A percentile compares a stretch with the other conserved stretches of the same genome.
These are phyloP conservation scores for Penicillium palitans DNA, from an alignment of 2,329 filamentous ascomycete species.

Conservation along the genomic window DNA sequence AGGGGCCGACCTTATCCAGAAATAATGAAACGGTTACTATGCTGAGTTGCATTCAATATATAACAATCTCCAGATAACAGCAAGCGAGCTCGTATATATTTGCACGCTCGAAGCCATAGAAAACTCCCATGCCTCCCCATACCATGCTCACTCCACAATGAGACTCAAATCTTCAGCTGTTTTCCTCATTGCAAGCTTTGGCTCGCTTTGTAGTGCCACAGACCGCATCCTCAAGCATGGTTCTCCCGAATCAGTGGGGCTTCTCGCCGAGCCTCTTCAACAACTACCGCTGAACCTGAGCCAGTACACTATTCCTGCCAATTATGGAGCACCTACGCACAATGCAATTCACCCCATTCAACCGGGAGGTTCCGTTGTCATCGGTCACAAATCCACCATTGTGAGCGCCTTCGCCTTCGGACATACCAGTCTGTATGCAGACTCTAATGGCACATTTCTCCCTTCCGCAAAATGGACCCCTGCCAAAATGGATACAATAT, in stretches of 20 bases:
- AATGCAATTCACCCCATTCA: conserved; percentile 20
- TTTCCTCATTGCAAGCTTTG: background rate
- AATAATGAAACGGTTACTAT: too few relatives aligned
- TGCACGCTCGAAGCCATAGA: background rate
- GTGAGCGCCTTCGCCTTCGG: conserved; percentile 25
- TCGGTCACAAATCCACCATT: conserved; percentile 21
- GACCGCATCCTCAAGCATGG: conserved; percentile 4
- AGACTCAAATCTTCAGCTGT: background rate
- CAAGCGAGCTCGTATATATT: background rate
- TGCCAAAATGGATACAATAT: conserved; percentile 38
- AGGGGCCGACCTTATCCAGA: too few relatives aligned
- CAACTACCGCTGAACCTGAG: conserved; percentile 10
- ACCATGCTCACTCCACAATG: background rate
- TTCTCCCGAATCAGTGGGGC: conserved; percentile 10
- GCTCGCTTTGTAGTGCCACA: background rate
- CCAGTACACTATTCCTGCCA: conserved; percentile 8
- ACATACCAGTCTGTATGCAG: conserved; percentile 25
- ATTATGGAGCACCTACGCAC: conserved; percentile 14
- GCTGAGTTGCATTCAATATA: too few relatives aligned
- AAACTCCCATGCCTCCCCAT: too few relatives aligned
- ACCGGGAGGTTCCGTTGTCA: conserved; percentile 18
- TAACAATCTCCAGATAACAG: background rate
- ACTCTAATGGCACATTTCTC: conserved; percentile 31
- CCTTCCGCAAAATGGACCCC: conserved; percentile 27
- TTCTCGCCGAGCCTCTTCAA: conserved; percentile 9